Evolutionary conservation across 1,139 yeast species (phyloP), one percentile per base, ranked within the genome.

Genomic region (Sugiyamaella japonica): DNA sequence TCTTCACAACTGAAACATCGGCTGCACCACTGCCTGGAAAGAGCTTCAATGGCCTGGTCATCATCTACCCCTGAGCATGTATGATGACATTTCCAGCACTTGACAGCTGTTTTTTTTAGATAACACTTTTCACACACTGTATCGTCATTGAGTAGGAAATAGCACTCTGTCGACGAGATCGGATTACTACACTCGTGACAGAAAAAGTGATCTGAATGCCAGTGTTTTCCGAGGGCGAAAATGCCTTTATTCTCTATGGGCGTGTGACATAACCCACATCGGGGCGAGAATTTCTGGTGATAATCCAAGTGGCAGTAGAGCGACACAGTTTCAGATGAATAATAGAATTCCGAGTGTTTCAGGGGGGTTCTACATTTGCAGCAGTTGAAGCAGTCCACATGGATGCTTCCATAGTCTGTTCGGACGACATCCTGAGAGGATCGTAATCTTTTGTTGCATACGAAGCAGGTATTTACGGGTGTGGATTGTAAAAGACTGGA

Each of bases 191-290:
- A 71, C 13, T 64, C 67, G 7, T 67, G 66, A 55, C 74, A 71
- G 54, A 69, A 69, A 50, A 71, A 71, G 43, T 71, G 74, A 29
- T 66, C 72, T 7, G 58, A 60, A 53, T 71, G 74, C 65, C 66
- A 71, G 29, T 66, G 60, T 45, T 59, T 59, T 8, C 65, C 71
- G 34, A 68, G 58, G 3, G 74, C 74, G 34, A 58, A 57, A 12
- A 70, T 63, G 15, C 67, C 70, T 32, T 66, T 59, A 3, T 61
- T 62, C 37, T 70, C 73, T 20, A 71, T 67, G 1, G 72, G 70
- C 5, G 70, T 68, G 7, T 59, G 43, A 56, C 74, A 71, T 53
- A 68, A 60, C 9, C 61, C 63, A 59, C 74, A 71, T 34, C 64
- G 58, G 0, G 68, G 67, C 1, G 72, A 67, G 53, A 68, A 69